Evolutionary conservation across 2,329 filamentous ascomycete species (phyloP).

Genomic region (Trichoderma asperellum): DNA sequence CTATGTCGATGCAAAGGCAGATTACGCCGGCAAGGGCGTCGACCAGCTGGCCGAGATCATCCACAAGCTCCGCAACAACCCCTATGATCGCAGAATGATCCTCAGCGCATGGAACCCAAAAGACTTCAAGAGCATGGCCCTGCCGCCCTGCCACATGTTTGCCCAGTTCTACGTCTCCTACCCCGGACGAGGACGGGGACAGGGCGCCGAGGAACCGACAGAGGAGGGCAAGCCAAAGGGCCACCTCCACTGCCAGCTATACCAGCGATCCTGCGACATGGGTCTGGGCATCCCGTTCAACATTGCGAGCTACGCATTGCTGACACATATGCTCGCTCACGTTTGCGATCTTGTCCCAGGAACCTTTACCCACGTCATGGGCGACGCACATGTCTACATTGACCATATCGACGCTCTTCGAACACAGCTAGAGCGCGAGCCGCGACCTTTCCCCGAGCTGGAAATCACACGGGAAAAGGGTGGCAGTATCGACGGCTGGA

Average conservation of each 20-base stretch:
- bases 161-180: conserved; percentile 93
- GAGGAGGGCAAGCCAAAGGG: conserved; percentile 57
- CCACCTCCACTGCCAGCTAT: conserved; percentile 82
- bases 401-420: conserved; percentile 90
- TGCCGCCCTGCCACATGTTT: conserved; percentile 97
- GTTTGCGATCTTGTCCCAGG: conserved; percentile 84
- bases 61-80: conserved; percentile 78
- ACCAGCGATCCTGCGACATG: conserved; percentile 96
- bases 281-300: conserved; percentile 97
- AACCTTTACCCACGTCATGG: conserved; percentile 92
- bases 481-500: conserved; percentile 88
- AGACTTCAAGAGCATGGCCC: conserved; percentile 83
- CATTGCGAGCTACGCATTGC: conserved; percentile 89
- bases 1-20: conserved; percentile 76
- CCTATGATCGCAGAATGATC: conserved; percentile 89
- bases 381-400: conserved; percentile 93
- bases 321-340: conserved; percentile 94
- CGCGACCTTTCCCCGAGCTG: conserved; percentile 77
- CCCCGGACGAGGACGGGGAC: conserved; percentile 46
- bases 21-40: conserved; percentile 87
- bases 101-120: conserved; percentile 92
- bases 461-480: conserved; percentile 70
- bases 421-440: conserved; percentile 78
- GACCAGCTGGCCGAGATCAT: conserved; percentile 94
- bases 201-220: conserved; percentile 23